A percentile compares a stretch with the other conserved stretches of the same genome.
phyloP scores from a whole-genome alignment of 352 stramenopile genomes.

The Pythium plurisporium region DNA sequence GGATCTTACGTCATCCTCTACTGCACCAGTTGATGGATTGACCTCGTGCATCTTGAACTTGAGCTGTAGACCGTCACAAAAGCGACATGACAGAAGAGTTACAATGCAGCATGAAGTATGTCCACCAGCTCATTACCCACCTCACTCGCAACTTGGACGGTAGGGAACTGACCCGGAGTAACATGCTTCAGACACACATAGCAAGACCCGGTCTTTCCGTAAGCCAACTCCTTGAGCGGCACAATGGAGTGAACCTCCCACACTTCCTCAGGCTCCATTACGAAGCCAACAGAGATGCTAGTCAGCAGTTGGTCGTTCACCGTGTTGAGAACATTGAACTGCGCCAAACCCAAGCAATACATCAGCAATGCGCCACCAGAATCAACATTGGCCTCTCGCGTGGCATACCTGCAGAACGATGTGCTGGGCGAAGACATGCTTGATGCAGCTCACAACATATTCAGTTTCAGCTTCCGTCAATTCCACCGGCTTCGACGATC shows the following conservation, averaged over 20 bases:
- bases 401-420: slow-evolving; percentile 86
- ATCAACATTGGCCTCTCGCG: background rate
- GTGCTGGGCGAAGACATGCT: slow-evolving; percentile 96
- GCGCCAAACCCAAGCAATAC: slow-evolving; percentile 27
- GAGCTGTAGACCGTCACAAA: slow-evolving; percentile 38
- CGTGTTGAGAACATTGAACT: slow-evolving; percentile 99
- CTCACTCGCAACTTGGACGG: slow-evolving; percentile 92
- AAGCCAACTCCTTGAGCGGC: slow-evolving; percentile 82
- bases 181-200: slow-evolving; percentile 92
- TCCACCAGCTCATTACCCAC: slow-evolving; percentile 24
- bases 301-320: slow-evolving; percentile 97
- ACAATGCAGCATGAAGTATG: background rate
- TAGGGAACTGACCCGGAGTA: slow-evolving; percentile 64
- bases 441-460: slow-evolving; percentile 96
- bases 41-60: slow-evolving; percentile 95
- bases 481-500: slow-evolving; percentile 85
- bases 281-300: slow-evolving; percentile 92
- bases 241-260: slow-evolving; percentile 92
- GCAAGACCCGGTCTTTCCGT: slow-evolving; percentile 91
- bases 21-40: slow-evolving; percentile 92
- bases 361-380: slow-evolving; percentile 5
- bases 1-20: slow-evolving; percentile 59
- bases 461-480: slow-evolving; percentile 97
- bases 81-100: background rate
- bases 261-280: slow-evolving; percentile 87